Evolutionary conservation across 768 basidiomycete genomes (phyloP), one percentile per base, ranked within the genome.

Genomic region (Amanita inopinata): DNA sequence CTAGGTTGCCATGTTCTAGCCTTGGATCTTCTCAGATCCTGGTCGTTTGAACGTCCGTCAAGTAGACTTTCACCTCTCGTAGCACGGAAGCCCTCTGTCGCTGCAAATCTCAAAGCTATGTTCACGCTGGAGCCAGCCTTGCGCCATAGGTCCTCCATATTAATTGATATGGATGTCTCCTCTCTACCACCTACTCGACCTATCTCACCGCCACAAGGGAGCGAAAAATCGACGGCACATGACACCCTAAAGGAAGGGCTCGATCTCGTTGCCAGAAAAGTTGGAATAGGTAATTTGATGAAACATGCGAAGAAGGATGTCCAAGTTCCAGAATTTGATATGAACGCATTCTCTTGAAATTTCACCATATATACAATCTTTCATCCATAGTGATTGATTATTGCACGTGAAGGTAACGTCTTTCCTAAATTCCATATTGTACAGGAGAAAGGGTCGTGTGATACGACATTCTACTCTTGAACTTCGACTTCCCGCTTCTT

Each of bases 1-100:
- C n/a, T n/a, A 96, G 93, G 94, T 14, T 97, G 93, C 53, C 94
- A 96, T 57, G 75, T 75, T 4, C 66, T 99, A n/a, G 93, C 89
- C 4, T 71, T 99, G 27, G 81, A 91, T 56, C 78, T 99, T 12
- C 81, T 94, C 28, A 73, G 77, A 19, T 83, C 85, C 0, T 97
- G 93, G 93, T 83, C 87, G 1, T 97, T 96, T 57, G 84, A 85
- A 40, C 72, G 82, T 33, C 89, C 91, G 25, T 74, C 80, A 17
- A 66, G 67, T 34, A 50, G 52, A 5, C 33, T 56, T 18, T 56
- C 50, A 43, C 49, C 30, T 41, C 46, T 36, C 45, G 36, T 35
- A 6, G 34, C 17, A 24, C 46, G 15, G 46, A 38, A 18, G 51
- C 61, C n/a, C n/a, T n/a, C n/a, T n/a, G n/a, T n/a, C n/a, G n/a